Evolutionary conservation across 805 yeast genomes (phyloP), one percentile per base, ranked within the genome.

Genomic region (Lipomyces spencermartinsiae): DNA sequence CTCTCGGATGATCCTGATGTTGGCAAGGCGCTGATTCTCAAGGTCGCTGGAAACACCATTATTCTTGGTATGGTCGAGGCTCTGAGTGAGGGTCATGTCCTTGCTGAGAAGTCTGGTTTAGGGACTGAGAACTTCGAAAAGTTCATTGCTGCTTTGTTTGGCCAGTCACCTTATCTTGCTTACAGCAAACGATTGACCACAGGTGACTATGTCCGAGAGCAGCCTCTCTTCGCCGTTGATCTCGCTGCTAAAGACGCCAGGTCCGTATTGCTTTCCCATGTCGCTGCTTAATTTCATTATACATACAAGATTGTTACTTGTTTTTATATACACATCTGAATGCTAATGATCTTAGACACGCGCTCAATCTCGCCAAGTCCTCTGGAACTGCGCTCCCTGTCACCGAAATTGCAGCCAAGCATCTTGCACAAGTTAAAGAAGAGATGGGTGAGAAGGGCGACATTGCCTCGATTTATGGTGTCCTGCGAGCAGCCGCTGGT

Each of bases 41-140:
- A 75, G 66, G 62, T 75, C 61, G 71, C 74, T 10, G 78, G 77
- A 35, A 76, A 76, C 71, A 61, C 75, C 14, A 66, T 76, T 59
- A 69, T 76, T 49, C 71, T 74, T 29, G 76, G 74, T 29, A 60
- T 76, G 70, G 75, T 75, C 63, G 77, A 76, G 62, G 57, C 75
- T 1, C 62, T 73, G n/a, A 70, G 69, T 5, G 76, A 75, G 59
- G 74, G 66, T 4, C 73, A 64, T 37, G 74, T 69, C 10, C 63
- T 76, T 19, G 75, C 76, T 7, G 78, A 76, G 68, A 71, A 67
- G 64, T 49, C 70, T 39, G 78, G 77, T 0, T 53, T 76, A 10
- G 73, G 72, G 4, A 63, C 73, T 12, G 73, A 63, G 22, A 61
- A 64, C 55, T 68, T 69, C 33, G 72, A 65, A 33, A 63, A 70